Evolutionary conservation across 495 filamentous ascomycete species (phyloP).

Genomic region (Melanomma pulvis-pyrius): DNA sequence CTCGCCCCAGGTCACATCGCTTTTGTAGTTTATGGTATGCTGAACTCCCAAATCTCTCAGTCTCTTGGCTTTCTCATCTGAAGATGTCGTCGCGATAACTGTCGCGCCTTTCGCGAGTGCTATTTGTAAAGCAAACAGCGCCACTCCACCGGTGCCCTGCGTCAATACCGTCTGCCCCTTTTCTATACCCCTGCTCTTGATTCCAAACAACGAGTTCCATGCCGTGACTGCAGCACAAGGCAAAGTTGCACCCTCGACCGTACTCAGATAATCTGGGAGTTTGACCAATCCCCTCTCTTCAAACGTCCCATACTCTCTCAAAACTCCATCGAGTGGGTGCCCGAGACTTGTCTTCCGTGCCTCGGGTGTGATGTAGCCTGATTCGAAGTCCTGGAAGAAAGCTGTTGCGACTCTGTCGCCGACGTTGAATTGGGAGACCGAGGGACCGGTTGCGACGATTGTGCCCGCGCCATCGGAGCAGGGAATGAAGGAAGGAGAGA

Average conservation of each 20-base stretch:
- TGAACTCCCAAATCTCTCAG: slow-evolving; percentile 37
- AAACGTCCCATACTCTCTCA: slow-evolving; percentile 37
- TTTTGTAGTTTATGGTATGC: slow-evolving; percentile 44
- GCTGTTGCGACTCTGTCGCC: slow-evolving; percentile 18
- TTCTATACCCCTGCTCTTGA: slow-evolving; percentile 8
- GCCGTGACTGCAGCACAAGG: slow-evolving; percentile 48
- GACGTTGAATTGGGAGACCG: slow-evolving; percentile 23
- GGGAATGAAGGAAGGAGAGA: slow-evolving; percentile 28
- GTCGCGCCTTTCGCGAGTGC: slow-evolving; percentile 41
- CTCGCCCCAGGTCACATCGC: slow-evolving; percentile 41
- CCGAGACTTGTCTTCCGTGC: slow-evolving; percentile 28
- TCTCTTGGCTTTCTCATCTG: slow-evolving; percentile 39
- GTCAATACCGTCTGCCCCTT: slow-evolving; percentile 39
- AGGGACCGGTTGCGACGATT: slow-evolving; percentile 35
- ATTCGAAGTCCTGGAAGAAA: slow-evolving; percentile 36
- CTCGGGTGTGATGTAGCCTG: slow-evolving; percentile 9
- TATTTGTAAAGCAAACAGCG: slow-evolving; percentile 38
- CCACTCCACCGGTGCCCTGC: slow-evolving; percentile 48
- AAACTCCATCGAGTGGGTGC: slow-evolving; percentile 34
- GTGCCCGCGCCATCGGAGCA: slow-evolving; percentile 46
- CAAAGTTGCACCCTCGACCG: slow-evolving; percentile 43
- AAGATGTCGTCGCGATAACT: slow-evolving; percentile 43
- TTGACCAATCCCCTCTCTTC: slow-evolving; percentile 36
- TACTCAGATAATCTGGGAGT: slow-evolving; percentile 31
- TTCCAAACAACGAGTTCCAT: slow-evolving; percentile 46